Conservation (phyloP, 2,329 filamentous ascomycete genomes). For the Coniella vitis region DNA sequence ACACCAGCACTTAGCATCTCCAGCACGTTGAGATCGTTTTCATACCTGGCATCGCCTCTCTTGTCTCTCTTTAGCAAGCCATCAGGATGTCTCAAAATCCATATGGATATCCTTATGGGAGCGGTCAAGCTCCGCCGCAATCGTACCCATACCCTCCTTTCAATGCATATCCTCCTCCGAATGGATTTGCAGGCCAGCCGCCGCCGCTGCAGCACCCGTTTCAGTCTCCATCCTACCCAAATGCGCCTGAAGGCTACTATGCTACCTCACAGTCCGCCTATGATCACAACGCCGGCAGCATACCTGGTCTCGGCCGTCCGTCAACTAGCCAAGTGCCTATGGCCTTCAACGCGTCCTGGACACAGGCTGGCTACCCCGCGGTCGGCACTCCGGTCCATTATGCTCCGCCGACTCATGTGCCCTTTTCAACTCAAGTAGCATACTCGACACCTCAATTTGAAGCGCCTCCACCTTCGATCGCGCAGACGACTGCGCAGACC, state of each 20-base stretch:
- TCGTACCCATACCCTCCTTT: conserved; percentile 20
- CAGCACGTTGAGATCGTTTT: conserved; percentile 6
- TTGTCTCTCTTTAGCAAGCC: conserved; percentile 12
- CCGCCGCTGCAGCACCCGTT: conserved; percentile 10
- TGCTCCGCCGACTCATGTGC: conserved; percentile 3
- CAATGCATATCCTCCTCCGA: conserved; percentile 15
- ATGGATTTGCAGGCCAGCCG: conserved; percentile 2
- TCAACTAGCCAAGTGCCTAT: conserved; percentile 5
- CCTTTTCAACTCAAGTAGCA: neutral
- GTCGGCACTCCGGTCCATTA: neutral
- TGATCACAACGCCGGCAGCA: conserved; percentile 30
- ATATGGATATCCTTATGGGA: conserved; percentile 27
- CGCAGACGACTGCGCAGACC: neutral
- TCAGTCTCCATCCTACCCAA: conserved; percentile 12
- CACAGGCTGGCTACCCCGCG: neutral
- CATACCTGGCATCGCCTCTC: conserved; percentile 7
- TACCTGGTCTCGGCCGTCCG: conserved; percentile 33
- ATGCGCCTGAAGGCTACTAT: conserved; percentile 21
- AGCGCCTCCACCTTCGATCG: neutral
- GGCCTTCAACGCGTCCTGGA: conserved; percentile 7
- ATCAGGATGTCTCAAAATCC: conserved; percentile 33
- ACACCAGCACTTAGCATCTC: conserved; percentile 1
- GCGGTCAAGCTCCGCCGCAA: conserved; percentile 21
- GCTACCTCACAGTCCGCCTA: conserved; percentile 28
- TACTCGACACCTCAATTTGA: neutral